Evolutionary conservation across 257 asterid genomes (phyloP), one percentile per base, ranked within the genome.

Genomic region (Fraxinus anomala): DNA sequence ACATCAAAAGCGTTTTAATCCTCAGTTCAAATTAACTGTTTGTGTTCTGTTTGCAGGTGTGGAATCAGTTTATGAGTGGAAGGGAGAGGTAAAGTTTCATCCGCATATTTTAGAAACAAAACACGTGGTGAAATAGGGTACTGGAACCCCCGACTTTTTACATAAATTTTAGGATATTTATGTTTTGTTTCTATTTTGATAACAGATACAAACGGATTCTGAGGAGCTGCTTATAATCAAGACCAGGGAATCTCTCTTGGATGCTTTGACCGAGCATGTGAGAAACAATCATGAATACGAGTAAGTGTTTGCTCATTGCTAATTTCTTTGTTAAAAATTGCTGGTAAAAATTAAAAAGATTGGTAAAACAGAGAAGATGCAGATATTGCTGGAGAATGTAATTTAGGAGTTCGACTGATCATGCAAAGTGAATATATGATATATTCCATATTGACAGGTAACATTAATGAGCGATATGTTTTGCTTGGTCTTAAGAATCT

Each of bases 161-260:
- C 63, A 63, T 24, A 42, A 17, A 26, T 54, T 33, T 33, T 1
- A 11, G 70, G 36, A 31, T 42, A 70, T 24, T 78, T 68, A 72
- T 33, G 59, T 34, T 42, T 36, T 77, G 31, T 71, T 47, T 67
- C 74, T 16, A 51, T 68, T 17, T 79, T 21, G 47, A 28, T 68
- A 36, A 73, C 91, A 94, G 99, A 85, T 94, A 79, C 96, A 92
- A 86, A 90, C 94, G 8, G 98, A 91, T 84, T 89, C 94, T 0
- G 98, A 94, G 80, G 99, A 92, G 85, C 87, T 94, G 87, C 99
- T 94, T 21, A 94, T 94, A 79, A 91, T 94, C 87, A 92, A 94
- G 88, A 94, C 99, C 30, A 83, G 97, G 87, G 96, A 92, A 73
- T 94, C 98, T 77, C 98, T 93, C 77, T 81, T 96, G 51, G 92